Conservation (phyloP, 805 yeast genomes). For the Ogataea trehaloabstinens region DNA sequence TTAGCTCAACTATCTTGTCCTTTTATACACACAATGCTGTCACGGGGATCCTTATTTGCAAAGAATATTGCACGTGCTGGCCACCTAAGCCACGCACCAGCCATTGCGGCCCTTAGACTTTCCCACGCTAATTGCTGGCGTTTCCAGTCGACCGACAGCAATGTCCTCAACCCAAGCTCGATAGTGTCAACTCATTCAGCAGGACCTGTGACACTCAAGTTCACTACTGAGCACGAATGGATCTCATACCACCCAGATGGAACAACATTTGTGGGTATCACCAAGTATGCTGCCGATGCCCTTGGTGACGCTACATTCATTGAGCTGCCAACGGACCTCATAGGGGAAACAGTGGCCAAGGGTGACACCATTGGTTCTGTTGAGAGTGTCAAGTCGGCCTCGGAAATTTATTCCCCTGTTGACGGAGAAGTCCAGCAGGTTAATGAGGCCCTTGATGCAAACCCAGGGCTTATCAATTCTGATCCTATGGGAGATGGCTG, state of each 20-base stretch:
- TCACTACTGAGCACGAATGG: slow-evolving; percentile 95
- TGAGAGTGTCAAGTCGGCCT: slow-evolving; percentile 91
- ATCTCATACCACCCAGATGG: slow-evolving; percentile 81
- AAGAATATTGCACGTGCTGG: too few relatives aligned
- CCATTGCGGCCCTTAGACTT: not conserved
- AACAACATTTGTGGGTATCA: slow-evolving; percentile 83
- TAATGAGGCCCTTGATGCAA: slow-evolving; percentile 61
- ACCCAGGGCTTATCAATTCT: slow-evolving; percentile 75
- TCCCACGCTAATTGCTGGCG: not conserved
- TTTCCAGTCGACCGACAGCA: slow-evolving; percentile 9
- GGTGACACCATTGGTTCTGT: slow-evolving; percentile 92
- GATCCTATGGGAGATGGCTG: slow-evolving; percentile 96
- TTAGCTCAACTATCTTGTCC: too few relatives aligned
- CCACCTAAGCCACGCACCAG: not conserved
- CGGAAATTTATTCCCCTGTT: slow-evolving; percentile 89
- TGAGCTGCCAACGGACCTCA: slow-evolving; percentile 65
- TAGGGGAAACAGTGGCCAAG: slow-evolving; percentile 41
- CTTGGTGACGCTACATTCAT: slow-evolving; percentile 95
- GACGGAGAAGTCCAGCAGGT: slow-evolving; percentile 71
- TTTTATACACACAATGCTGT: too few relatives aligned
- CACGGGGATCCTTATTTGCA: too few relatives aligned
- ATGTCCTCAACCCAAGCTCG: slow-evolving; percentile 32
- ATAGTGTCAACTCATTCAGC: slow-evolving; percentile 30
- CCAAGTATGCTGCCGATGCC: slow-evolving; percentile 93
- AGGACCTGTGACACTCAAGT: slow-evolving; percentile 54